phyloP scores from a whole-genome alignment of 305 asterid species.

The Fraxinus sp. region DNA sequence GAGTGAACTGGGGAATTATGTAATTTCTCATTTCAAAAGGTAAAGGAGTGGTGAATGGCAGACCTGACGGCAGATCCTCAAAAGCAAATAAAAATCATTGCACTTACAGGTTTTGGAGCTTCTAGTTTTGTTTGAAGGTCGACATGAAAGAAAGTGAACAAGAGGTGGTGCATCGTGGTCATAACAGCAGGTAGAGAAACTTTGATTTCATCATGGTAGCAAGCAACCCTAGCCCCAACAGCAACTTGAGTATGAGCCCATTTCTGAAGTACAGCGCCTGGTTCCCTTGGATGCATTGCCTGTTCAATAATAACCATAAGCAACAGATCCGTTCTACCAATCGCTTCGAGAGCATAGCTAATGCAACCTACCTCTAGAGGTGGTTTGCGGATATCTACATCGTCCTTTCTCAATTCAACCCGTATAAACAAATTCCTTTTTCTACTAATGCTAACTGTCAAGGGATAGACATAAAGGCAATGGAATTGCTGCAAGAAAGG shows the following conservation, averaged over 20 bases:
- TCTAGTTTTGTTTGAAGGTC: slow-evolving; percentile 97
- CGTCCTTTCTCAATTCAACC: slow-evolving; percentile 92
- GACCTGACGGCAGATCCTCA: slow-evolving; percentile 21
- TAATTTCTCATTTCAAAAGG: slow-evolving; percentile 21
- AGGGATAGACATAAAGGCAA: slow-evolving; percentile 93
- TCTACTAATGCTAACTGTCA: slow-evolving; percentile 85
- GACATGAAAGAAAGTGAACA: slow-evolving; percentile 92
- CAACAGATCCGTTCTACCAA: slow-evolving; percentile 28
- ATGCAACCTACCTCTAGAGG: slow-evolving; percentile 76
- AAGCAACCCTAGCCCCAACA: slow-evolving; percentile 84
- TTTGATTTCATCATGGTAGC: slow-evolving; percentile 97
- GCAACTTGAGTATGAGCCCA: slow-evolving; percentile 94
- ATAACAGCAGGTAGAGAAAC: slow-evolving; percentile 93
- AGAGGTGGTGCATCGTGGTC: slow-evolving; percentile 92
- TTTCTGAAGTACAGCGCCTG: slow-evolving; percentile 67
- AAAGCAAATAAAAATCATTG: slow-evolving; percentile 24
- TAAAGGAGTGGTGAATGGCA: slow-evolving; percentile 16
- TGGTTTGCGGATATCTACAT: slow-evolving; percentile 69
- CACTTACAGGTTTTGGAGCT: slow-evolving; percentile 95
- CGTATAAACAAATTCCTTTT: slow-evolving; percentile 95
- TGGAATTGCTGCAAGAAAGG: slow-evolving; percentile 98
- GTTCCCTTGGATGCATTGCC: slow-evolving; percentile 94
- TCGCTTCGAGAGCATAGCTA: slow-evolving; percentile 26
- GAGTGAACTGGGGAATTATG: slow-evolving; percentile 10
- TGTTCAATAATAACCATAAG: slow-evolving; percentile 37